Evolutionary conservation across 495 filamentous ascomycete genomes (phyloP), one percentile per base, ranked within the genome.

Genomic region (Podospora pseudoanserina): DNA sequence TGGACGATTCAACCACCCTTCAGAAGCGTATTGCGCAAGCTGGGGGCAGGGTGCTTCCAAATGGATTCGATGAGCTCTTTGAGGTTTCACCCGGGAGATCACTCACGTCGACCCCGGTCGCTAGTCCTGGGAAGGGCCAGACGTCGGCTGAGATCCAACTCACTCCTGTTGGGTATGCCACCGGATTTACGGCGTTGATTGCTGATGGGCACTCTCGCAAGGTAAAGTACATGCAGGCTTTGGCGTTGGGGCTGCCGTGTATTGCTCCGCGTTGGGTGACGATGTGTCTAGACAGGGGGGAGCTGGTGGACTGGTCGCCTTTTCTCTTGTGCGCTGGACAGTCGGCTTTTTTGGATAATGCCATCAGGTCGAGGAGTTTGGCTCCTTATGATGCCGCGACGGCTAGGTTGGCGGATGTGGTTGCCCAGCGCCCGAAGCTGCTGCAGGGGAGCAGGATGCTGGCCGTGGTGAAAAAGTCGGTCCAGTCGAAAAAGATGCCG

Each of bases 211-310:
- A 97, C 77, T 96, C 90, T 15, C 88, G 95, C n/a, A 90, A 91
- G 65, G 87, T 88, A 49, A 99, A 99, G 70, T 97, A 95, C 78
- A 90, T 99, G 84, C 94, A 98, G 76, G 95, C 95, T 0, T 87
- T 99, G 15, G 94, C 96, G 7, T 85, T 99, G 4, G 92, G 92
- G 4, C 76, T 99, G 1, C 96, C 96, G 0, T 96, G 92, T 70
- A 83, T 99, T 5, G 87, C 90, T 4, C 84, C 84, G 0, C 86
- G 88, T 34, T 99, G 96, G 96, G 80, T 98, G 65, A 82, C 85
- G 32, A 88, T 91, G 64, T 96, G 92, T 71, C 78, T 92, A 2
- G 74, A 82, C 7, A 84, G 85, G 65, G 80, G 81, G 49, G 76
- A 77, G 5, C 71, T 92, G 13, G 70, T 97, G 5, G 86, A 91